phyloP scores from a whole-genome alignment of 148 eudicot species.

The Amaranthus cruentus region DNA sequence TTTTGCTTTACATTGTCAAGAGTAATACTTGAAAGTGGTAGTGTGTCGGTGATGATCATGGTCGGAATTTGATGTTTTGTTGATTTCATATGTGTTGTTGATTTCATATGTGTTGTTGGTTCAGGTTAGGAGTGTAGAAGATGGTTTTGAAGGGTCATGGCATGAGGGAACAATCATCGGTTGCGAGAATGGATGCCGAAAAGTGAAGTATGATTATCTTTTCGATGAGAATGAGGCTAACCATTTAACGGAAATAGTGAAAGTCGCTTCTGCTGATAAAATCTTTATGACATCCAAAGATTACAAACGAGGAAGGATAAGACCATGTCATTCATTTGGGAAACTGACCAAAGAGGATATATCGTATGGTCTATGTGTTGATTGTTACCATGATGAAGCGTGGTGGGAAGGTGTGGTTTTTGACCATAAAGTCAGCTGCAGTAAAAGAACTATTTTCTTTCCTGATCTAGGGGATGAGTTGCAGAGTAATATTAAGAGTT shows the following conservation, averaged over 20 bases:
- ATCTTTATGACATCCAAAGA: not conserved
- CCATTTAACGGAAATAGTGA: constrained; percentile 32
- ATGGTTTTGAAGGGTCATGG: constrained; percentile 87
- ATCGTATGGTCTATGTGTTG: constrained; percentile 70
- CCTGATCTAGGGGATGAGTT: constrained; percentile 85
- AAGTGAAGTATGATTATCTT: constrained; percentile 49
- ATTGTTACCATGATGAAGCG: constrained; percentile 54
- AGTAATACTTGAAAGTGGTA: not conserved
- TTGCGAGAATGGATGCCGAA: constrained; percentile 22
- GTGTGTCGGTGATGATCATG: not conserved
- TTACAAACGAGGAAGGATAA: constrained; percentile 39
- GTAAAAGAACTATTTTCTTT: constrained; percentile 55
- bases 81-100: not conserved
- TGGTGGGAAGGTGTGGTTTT: constrained; percentile 99
- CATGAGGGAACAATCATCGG: constrained; percentile 49
- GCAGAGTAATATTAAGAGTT: constrained; percentile 4
- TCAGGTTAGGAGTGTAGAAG: constrained; percentile 80
- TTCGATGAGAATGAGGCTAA: constrained; percentile 32
- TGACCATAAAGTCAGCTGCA: constrained; percentile 39
- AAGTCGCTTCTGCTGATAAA: constrained; percentile 45
- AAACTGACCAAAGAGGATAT: constrained; percentile 21
- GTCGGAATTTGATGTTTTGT: not conserved
- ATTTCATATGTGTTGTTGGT: constrained; percentile 12
- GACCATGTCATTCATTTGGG: constrained; percentile 46
- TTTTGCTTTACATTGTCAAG: not conserved